These are phyloP conservation scores for Carex arenaria DNA, from an alignment of 202 grass and related monocot species.

Conservation along the genomic window DNA sequence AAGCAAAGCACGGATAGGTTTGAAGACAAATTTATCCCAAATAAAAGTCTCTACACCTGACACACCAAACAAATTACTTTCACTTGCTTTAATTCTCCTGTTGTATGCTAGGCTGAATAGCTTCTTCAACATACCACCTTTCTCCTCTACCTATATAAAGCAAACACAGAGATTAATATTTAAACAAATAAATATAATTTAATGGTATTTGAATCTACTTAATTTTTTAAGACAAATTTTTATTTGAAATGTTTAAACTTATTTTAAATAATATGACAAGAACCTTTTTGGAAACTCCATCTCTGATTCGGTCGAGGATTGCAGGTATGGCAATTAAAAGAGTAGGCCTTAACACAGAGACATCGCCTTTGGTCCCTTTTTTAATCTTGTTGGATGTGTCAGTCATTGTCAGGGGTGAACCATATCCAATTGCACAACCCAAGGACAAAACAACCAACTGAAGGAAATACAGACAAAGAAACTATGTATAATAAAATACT, in stretches of 20 bases:
- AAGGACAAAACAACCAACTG: conserved; percentile 82
- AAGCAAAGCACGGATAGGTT: conserved; percentile 55
- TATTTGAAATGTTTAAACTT: conserved; percentile 8
- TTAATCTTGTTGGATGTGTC: conserved; percentile 87
- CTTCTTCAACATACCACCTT: conserved; percentile 58
- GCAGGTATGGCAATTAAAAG: conserved; percentile 80
- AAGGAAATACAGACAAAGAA: conserved; percentile 24
- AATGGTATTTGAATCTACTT: not conserved
- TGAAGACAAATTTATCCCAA: conserved; percentile 67
- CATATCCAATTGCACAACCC: conserved; percentile 68
- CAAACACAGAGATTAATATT: not conserved
- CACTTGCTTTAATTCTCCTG: conserved; percentile 50
- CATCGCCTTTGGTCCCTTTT: conserved; percentile 86
- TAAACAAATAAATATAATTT: not conserved
- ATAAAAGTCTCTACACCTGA: conserved; percentile 57
- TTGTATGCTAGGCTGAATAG: conserved; percentile 66
- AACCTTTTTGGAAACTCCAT: conserved; percentile 84
- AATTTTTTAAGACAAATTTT: not conserved
- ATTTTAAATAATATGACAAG: conserved; percentile 13
- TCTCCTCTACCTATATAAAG: conserved; percentile 57
- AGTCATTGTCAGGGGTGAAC: conserved; percentile 67
- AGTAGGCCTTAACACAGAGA: conserved; percentile 74
- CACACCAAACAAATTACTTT: conserved; percentile 59
- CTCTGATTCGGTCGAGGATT: conserved; percentile 74
- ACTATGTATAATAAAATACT: conserved; percentile 3